Percentiles rank a stretch among this genome's conserved stretches.
phyloP scores from a whole-genome alignment of 2,329 filamentous ascomycete species.

The Aspergillus sp. region DNA sequence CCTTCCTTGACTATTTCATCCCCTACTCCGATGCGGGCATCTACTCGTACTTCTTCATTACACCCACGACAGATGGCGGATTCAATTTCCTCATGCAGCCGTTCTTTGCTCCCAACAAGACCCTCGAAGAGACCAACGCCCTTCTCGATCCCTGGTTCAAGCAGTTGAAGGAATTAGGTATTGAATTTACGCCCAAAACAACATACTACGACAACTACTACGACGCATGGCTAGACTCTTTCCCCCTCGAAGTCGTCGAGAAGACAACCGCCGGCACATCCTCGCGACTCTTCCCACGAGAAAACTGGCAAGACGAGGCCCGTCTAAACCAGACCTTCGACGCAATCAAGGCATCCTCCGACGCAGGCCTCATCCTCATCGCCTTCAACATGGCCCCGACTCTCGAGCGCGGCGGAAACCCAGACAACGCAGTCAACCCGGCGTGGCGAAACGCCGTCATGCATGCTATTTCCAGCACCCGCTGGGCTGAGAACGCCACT shows the following conservation, averaged over 20 bases:
- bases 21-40: slow-evolving; percentile 29
- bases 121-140: slow-evolving; percentile 25
- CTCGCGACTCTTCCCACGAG: slow-evolving; percentile 37
- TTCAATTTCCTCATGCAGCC: slow-evolving; percentile 36
- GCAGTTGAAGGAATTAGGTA: slow-evolving; percentile 24
- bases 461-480: slow-evolving; percentile 19
- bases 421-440: slow-evolving; percentile 39
- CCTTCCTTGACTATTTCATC: slow-evolving; percentile 29
- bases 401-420: not conserved
- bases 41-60: slow-evolving; percentile 35
- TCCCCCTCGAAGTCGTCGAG: slow-evolving; percentile 27
- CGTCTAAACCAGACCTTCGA: slow-evolving; percentile 31
- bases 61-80: slow-evolving; percentile 4
- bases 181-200: slow-evolving; percentile 23
- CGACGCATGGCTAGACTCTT: slow-evolving; percentile 27
- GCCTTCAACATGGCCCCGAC: slow-evolving; percentile 4
- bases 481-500: slow-evolving; percentile 35
- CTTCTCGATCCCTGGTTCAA: slow-evolving; percentile 30
- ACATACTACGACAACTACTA: slow-evolving; percentile 31
- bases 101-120: slow-evolving; percentile 29
- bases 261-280: slow-evolving; percentile 23
- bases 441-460: slow-evolving; percentile 48
- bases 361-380: slow-evolving; percentile 3
- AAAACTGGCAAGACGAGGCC: slow-evolving; percentile 30
- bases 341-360: slow-evolving; percentile 12